Percentiles rank a stretch among this genome's conserved stretches.
phyloP scores from a whole-genome alignment of 2,329 filamentous ascomycete species.

The Xylaria sp. region DNA sequence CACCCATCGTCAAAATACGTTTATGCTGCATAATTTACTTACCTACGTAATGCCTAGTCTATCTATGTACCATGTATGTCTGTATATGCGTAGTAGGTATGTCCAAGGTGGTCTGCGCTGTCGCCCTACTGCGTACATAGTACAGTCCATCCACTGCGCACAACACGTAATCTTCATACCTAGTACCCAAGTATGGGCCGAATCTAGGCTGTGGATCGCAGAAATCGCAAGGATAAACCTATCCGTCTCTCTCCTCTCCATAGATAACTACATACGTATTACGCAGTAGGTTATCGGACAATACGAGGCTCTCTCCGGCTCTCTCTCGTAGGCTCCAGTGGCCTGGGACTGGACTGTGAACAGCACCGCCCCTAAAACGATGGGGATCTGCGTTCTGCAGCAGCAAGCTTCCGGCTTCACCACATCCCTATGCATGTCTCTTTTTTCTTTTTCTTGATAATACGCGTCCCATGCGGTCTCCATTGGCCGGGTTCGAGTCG shows the following conservation, averaged over 20 bases:
- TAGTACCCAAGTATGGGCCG: neutral
- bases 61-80: too few relatives aligned
- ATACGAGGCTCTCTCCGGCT: neutral
- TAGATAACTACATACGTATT: neutral
- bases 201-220: neutral
- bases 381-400: conserved; percentile 13
- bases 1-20: neutral
- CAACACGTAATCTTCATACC: neutral
- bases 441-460: neutral
- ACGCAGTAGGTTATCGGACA: neutral
- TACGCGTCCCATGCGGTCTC: neutral
- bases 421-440: neutral
- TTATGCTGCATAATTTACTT: neutral
- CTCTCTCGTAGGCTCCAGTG: neutral
- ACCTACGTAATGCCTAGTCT: too few relatives aligned
- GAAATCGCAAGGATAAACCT: neutral
- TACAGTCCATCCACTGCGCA: too few relatives aligned
- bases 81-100: too few relatives aligned
- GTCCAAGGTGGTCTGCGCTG: neutral
- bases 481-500: neutral
- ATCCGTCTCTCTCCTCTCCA: neutral
- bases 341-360: conserved; percentile 1
- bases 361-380: neutral
- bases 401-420: neutral
- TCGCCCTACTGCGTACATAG: too few relatives aligned